Conservation (phyloP, 1,139 yeast genomes). For the Debaryomycetaceae sp. region DNA sequence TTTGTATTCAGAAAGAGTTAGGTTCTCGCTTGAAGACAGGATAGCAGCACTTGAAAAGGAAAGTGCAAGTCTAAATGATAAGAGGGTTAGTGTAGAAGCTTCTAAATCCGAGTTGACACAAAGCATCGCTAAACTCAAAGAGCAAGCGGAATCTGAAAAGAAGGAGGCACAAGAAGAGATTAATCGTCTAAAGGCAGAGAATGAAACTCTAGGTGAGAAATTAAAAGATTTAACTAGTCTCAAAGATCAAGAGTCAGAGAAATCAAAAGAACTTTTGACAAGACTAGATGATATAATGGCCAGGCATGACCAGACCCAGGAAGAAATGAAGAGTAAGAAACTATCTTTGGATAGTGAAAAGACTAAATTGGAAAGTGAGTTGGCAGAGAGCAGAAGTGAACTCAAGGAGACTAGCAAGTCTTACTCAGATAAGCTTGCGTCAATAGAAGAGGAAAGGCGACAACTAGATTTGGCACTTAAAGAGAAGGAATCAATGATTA, state of each 20-base stretch:
- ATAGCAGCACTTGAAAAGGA: constrained; percentile 1
- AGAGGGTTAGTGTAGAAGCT: not conserved
- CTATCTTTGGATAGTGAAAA: not conserved
- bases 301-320: not conserved
- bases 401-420: not conserved
- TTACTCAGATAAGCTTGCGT: not conserved
- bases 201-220: not conserved
- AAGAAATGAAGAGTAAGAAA: not conserved
- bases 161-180: not conserved
- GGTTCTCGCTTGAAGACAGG: not conserved
- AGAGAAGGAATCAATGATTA: constrained; percentile 2
- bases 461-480: not conserved
- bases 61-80: not conserved
- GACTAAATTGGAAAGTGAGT: not conserved
- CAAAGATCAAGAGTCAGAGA: not conserved
- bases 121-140: not conserved
- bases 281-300: not conserved
- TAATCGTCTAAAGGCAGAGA: not conserved
- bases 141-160: not conserved
- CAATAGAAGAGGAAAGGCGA: not conserved
- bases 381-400: not conserved
- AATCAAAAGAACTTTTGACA: not conserved
- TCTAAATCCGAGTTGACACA: not conserved
- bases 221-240: not conserved
- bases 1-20: not conserved